phyloP scores from a whole-genome alignment of 1,139 yeast genomes.

The Zygotorulaspora mrakii region DNA sequence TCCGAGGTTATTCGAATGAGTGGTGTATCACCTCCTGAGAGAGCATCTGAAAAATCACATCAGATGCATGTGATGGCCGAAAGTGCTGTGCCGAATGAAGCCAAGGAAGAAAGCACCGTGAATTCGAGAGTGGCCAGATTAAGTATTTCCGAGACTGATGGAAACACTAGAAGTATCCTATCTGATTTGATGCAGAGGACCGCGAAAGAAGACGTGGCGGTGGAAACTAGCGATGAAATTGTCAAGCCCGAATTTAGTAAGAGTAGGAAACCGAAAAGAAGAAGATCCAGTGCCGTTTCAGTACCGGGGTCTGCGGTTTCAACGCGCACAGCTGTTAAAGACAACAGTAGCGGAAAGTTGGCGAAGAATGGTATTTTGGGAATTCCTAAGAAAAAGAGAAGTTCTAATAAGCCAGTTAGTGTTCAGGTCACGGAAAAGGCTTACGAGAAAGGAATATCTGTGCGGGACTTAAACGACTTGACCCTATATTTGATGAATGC shows the following conservation, averaged over 20 bases:
- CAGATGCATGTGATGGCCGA: neutral
- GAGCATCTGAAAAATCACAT: no score
- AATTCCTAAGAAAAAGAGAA: conserved; percentile 11
- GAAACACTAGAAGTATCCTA: conserved; percentile 5
- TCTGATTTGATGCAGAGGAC: conserved; percentile 10
- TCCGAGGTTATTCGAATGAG: no score
- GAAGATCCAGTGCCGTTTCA: conserved; percentile 37
- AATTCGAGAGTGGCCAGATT: conserved; percentile 26
- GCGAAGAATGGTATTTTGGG: conserved; percentile 11
- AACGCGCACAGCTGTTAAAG: neutral
- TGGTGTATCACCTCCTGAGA: no score
- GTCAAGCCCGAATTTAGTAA: conserved; percentile 5
- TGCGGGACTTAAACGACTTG: conserved; percentile 51
- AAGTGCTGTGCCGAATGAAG: neutral
- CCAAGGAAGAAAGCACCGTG: conserved; percentile 9
- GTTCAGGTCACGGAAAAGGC: conserved; percentile 31
- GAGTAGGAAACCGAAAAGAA: conserved; percentile 29
- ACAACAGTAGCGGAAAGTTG: conserved; percentile 3
- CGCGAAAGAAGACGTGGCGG: conserved; percentile 6
- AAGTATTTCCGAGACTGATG: conserved; percentile 27
- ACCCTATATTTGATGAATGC: conserved; percentile 46
- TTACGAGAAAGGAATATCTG: conserved; percentile 35
- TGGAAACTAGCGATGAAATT: conserved; percentile 5
- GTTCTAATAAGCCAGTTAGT: conserved; percentile 4
- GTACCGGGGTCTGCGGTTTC: conserved; percentile 9